Evolutionary conservation across 2,329 filamentous ascomycete species (phyloP).

Genomic region (Neonectria faginata): DNA sequence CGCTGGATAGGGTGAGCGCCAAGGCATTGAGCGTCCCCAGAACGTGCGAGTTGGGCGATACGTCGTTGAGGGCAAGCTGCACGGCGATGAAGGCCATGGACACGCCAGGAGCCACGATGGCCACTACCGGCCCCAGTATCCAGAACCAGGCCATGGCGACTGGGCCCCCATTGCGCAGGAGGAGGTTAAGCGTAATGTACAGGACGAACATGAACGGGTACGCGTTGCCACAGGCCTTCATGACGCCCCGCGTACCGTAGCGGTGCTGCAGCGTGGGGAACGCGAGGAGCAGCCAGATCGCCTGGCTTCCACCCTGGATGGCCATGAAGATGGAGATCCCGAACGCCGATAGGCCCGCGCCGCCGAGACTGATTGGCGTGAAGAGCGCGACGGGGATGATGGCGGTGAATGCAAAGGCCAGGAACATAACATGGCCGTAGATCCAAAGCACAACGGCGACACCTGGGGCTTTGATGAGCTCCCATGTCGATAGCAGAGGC

Average conservation of each 20-base stretch:
- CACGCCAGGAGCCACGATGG: constrained; percentile 69
- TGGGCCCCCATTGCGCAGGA: constrained; percentile 52
- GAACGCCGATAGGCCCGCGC: constrained; percentile 70
- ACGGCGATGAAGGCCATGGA: constrained; percentile 77
- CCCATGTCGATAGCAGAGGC: constrained; percentile 41
- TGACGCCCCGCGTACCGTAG: constrained; percentile 73
- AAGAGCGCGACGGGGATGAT: constrained; percentile 77
- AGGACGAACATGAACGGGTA: constrained; percentile 75
- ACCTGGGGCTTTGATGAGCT: constrained; percentile 70
- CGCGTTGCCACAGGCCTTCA: constrained; percentile 63
- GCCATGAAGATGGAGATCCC: constrained; percentile 76
- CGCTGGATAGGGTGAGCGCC: constrained; percentile 68
- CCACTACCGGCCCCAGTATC: constrained; percentile 56
- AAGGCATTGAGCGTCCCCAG: constrained; percentile 78
- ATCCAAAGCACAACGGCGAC: constrained; percentile 74
- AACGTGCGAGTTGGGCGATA: constrained; percentile 71
- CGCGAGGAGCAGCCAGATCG: constrained; percentile 75
- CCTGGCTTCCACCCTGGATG: constrained; percentile 73
- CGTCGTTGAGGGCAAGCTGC: constrained; percentile 81
- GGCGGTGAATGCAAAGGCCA: constrained; percentile 79
- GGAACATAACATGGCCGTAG: constrained; percentile 74
- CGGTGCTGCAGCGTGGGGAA: constrained; percentile 77
- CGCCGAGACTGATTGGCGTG: constrained; percentile 71
- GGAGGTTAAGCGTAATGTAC: constrained; percentile 67
- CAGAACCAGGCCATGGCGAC: constrained; percentile 65